Evolutionary conservation across 2,329 filamentous ascomycete genomes (phyloP).

Genomic region (Huntiella abstrusa): DNA sequence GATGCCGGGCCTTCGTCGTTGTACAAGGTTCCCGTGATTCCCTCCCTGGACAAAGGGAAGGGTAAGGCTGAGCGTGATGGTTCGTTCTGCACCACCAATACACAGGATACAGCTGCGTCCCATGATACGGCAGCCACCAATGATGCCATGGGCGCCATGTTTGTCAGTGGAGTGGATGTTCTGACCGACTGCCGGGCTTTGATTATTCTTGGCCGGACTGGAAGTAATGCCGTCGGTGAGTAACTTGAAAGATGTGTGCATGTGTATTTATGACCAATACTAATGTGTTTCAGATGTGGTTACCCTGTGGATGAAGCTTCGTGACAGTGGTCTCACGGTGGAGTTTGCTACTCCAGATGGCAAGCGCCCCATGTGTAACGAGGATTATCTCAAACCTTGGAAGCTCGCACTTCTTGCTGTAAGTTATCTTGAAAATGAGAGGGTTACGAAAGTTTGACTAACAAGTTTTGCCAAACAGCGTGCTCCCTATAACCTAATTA

Average conservation of each 20-base stretch:
- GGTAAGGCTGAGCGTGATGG: too few species aligned
- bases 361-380: slow-evolving; percentile 3
- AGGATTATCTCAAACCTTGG: slow-evolving; percentile 5
- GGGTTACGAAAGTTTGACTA: neutral
- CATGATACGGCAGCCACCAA: neutral
- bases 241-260: neutral
- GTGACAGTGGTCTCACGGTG: slow-evolving; percentile 6
- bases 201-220: slow-evolving; percentile 4
- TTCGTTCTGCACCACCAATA: too few species aligned
- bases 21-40: too few species aligned
- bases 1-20: too few species aligned
- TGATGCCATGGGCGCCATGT: neutral
- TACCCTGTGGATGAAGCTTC: slow-evolving; percentile 5
- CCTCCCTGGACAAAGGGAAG: too few species aligned
- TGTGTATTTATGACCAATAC: neutral
- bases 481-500: slow-evolving; percentile 6
- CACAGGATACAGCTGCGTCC: neutral
- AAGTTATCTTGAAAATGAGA: neutral
- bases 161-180: slow-evolving; percentile 1
- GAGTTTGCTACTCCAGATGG: slow-evolving; percentile 9
- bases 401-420: slow-evolving; percentile 6
- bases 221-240: slow-evolving; percentile 9
- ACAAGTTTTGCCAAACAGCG: neutral
- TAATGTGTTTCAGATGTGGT: slow-evolving; percentile 5
- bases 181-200: neutral